Base-by-base conservation (phyloP, 2,329 filamentous ascomycete species). In the Paracorniculantispora psalliotae region DNA sequence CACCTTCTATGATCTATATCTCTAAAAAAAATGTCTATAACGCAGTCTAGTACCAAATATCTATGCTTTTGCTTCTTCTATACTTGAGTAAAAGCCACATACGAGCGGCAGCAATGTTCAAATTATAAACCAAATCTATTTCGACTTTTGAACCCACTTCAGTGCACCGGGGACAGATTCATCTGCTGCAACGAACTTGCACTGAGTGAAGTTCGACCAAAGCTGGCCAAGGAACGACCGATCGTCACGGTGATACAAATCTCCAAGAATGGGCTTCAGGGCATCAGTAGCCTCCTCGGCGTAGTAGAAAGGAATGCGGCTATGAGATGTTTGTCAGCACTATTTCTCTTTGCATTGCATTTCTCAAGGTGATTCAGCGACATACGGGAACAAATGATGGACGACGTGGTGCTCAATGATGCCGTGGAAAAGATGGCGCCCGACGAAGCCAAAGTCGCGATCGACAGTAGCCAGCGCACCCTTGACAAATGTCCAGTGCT, bases 371-470 rank as follows among this genome's bases (percentile, higher is more conserved):
- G 21, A 68, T 30, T 2, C 3, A 8, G 28, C 4, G 6, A 57
- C 74, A 64, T 73, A 81, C 73, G 83, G 79, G 70, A 86, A 83
- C 12, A 83, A 72, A 65, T 88, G 85, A 70, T 87, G 84, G 25
- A 86, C 77, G 19, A 87, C 84, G 66, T 87, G 84, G 54, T 80
- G 81, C 63, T 85, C 83, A 47, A 86, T 84, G 68, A 87, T 87
- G 62, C 82, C 80, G 71, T 88, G 85, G 77, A 88, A 86, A 62
- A 88, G 73, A 69, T 87, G 79, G n/a, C 78, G 77, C 51, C 84
- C 85, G 62, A 87, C 79, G 68, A 84, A 86, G 46, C 85, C 85
- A 62, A 86, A 83, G 60, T 85, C 81, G 48, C 85, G 81, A 70
- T 88, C 85, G 28, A 88, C 77, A 3, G 85, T 88, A 37, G 82